These are phyloP conservation scores for Fusarium globosum DNA, from an alignment of 2,329 filamentous ascomycete genomes.

Conservation along the genomic window DNA sequence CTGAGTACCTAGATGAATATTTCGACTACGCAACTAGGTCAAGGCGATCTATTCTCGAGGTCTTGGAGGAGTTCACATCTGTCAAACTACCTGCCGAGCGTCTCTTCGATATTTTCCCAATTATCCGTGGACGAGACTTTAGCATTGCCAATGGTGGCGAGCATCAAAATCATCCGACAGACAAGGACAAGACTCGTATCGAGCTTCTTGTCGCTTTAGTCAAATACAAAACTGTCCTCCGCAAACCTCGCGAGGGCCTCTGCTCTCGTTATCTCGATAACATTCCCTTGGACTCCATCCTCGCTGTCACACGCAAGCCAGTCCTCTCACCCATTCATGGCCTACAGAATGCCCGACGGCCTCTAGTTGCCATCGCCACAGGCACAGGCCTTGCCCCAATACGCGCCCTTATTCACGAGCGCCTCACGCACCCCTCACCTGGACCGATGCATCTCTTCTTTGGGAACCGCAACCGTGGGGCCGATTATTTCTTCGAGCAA, in stretches of 20 bases:
- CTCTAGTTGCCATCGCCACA: conserved; percentile 82
- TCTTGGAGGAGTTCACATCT: conserved; percentile 88
- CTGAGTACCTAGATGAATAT: conserved; percentile 86
- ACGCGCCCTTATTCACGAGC: conserved; percentile 82
- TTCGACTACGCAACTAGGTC: conserved; percentile 96
- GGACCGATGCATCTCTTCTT: conserved; percentile 76
- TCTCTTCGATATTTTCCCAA: conserved; percentile 78
- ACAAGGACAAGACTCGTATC: conserved; percentile 58
- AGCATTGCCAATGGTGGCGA: conserved; percentile 84
- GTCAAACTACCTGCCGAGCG: conserved; percentile 84
- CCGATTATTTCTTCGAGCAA: conserved; percentile 83
- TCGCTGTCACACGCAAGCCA: conserved; percentile 70
- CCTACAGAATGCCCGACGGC: conserved; percentile 54
- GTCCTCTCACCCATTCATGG: conserved; percentile 57
- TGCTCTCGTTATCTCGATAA: conserved; percentile 87
- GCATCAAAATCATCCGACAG: conserved; percentile 47
- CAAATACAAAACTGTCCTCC: conserved; percentile 89
- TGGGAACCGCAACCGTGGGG: conserved; percentile 78
- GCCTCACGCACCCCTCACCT: conserved; percentile 51
- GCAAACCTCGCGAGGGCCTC: conserved; percentile 84
- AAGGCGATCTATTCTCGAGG: conserved; percentile 89
- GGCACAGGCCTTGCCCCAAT: conserved; percentile 91
- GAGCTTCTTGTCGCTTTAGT: conserved; percentile 88
- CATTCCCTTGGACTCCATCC: conserved; percentile 66
- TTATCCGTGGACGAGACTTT: conserved; percentile 90